Percentiles rank a stretch among this genome's conserved stretches.
Conservation (phyloP, 345 rosid species). For the Laguncularia racemosa region DNA sequence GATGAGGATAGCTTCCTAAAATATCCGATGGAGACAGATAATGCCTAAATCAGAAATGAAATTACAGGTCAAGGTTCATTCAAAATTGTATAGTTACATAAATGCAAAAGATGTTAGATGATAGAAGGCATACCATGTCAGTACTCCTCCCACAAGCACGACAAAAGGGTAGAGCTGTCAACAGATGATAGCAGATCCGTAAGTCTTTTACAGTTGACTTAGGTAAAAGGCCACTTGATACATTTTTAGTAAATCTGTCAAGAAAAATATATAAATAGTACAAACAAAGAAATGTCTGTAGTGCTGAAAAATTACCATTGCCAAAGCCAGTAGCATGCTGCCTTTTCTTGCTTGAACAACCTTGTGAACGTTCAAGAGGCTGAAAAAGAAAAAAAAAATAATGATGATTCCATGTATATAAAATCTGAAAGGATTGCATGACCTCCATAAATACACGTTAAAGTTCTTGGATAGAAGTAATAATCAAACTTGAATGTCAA, state of each 20-base stretch:
- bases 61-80: too few species aligned
- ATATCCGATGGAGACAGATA: slow-evolving; percentile 77
- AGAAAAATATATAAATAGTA: neutral
- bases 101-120: neutral
- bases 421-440: too few species aligned
- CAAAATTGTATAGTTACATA: too few species aligned
- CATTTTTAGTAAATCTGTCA: too few species aligned
- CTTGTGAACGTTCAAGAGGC: slow-evolving; percentile 63
- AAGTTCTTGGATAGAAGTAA: too few species aligned
- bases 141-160: slow-evolving; percentile 71
- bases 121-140: slow-evolving; percentile 55
- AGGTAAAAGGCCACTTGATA: too few species aligned
- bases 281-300: neutral
- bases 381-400: slow-evolving; percentile 17
- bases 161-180: slow-evolving; percentile 73
- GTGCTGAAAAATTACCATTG: slow-evolving; percentile 54
- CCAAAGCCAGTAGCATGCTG: slow-evolving; percentile 78
- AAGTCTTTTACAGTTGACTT: too few species aligned
- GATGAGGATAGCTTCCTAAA: slow-evolving; percentile 75
- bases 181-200: too few species aligned
- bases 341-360: slow-evolving; percentile 81
- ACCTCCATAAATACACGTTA: too few species aligned
- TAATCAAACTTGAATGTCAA: too few species aligned
- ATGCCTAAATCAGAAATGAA: slow-evolving; percentile 27
- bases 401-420: too few species aligned